Percentiles rank a stretch among this genome's conserved stretches.
Conservation (phyloP, 345 rosid genomes). For the Orychophragmus violaceus region DNA sequence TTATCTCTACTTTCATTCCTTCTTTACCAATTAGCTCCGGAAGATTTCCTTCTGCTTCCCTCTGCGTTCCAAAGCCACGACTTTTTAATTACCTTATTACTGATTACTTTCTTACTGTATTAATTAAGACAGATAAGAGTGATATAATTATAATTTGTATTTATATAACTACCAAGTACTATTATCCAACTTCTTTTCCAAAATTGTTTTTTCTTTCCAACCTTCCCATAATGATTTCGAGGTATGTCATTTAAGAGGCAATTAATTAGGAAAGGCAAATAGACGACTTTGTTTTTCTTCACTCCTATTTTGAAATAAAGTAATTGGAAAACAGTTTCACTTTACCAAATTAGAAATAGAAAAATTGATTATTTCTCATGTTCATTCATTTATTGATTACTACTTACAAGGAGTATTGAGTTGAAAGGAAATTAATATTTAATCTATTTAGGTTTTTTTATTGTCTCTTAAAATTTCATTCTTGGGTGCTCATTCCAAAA, state of each 20-base stretch:
- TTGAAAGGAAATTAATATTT: background rate
- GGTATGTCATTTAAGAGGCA: background rate
- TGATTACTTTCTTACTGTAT: background rate
- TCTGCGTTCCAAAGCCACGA: slow-evolving; percentile 34
- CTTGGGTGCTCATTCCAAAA: background rate
- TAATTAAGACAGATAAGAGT: background rate
- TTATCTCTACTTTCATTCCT: slow-evolving; percentile 47
- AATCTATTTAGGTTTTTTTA: background rate
- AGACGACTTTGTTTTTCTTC: background rate
- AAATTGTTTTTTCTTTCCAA: background rate
- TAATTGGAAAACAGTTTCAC: background rate
- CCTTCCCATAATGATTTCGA: background rate
- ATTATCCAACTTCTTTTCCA: background rate
- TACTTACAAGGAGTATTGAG: background rate
- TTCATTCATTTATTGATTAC: background rate
- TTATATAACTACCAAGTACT: background rate
- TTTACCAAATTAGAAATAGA: background rate
- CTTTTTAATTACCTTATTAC: background rate
- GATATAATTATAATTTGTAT: background rate
- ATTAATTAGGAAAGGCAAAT: background rate
- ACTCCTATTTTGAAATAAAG: background rate
- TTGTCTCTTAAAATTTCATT: background rate
- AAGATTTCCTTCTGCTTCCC: slow-evolving; percentile 69
- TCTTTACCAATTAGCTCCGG: slow-evolving; percentile 54
- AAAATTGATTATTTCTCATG: background rate